Base-by-base conservation (phyloP, 202 grass and related monocot species). In the Brachypodium distachyon region DNA sequence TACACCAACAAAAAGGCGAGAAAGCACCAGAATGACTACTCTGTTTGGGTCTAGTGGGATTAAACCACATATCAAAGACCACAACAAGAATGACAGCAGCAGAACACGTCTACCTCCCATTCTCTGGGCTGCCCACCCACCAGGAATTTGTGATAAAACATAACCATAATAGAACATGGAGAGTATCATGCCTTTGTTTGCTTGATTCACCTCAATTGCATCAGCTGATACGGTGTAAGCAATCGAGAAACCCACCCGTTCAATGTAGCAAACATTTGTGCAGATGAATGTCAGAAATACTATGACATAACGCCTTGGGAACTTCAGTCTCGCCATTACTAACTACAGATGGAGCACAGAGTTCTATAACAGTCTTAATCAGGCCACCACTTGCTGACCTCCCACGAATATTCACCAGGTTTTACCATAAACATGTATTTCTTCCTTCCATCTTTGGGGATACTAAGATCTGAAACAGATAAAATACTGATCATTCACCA, bases 251-350 rank as follows among this genome's bases (percentile, higher is more conserved):
- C 95, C 91, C 23, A 94, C 83, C 11, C 91, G 91, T 67, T 98
- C 91, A 36, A 98, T 83, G 64, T 98, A 98, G 76, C 89, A 98
- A 25, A 93, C 91, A 79, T 89, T 94, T 48, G 95, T 98, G 89
- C 95, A 94, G 61, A 98, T 73, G 46, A 98, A 98, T 61, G 89
- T 98, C 61, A 98, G 77, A 68, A 92, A 74, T 50, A 92, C 89
- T 76, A 98, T 94, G 55, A 85, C 72, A 70, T 94, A 94, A 36
- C 95, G 91, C 50, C 86, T 98, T 57, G 94, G 88, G 75, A 97
- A 40, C 79, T 73, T 91, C 80, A 80, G 60, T 59, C 79, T 92
- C 62, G 11, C 13, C 76, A 91, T 77, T 16, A 34, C 76, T 69
- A 32, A 61, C 11, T 29, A 46, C 51, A 79, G 60, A 70, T 61